phyloP scores from a whole-genome alignment of 148 eudicot genomes.

The Linanthus parryae region DNA sequence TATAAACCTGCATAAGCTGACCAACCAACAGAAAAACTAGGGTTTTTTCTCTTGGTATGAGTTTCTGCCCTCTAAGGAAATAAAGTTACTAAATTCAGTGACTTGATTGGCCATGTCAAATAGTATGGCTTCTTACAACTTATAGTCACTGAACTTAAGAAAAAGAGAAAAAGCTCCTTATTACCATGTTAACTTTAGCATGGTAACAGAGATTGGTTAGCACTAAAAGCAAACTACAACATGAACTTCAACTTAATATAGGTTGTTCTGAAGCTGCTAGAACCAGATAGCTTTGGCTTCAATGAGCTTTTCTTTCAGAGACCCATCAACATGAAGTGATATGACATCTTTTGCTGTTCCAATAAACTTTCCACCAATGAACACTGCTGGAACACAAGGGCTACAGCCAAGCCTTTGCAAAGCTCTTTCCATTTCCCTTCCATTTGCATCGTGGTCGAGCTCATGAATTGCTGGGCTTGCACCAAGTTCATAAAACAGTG shows the following conservation, averaged over 20 bases:
- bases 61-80: no score
- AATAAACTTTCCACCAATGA: slow-evolving; percentile 18
- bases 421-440: slow-evolving; percentile 24
- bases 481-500: slow-evolving; percentile 20
- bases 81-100: no score
- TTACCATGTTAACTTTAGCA: not conserved
- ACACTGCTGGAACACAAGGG: slow-evolving; percentile 22
- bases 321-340: slow-evolving; percentile 18
- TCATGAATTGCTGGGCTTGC: slow-evolving; percentile 31
- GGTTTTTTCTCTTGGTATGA: no score
- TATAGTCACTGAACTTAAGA: not conserved
- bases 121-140: no score
- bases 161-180: not conserved
- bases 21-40: no score
- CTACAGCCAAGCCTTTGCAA: slow-evolving; percentile 15
- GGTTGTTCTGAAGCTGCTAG: not conserved
- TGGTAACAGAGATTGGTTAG: not conserved
- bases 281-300: slow-evolving; percentile 17
- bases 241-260: no score
- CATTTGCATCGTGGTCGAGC: slow-evolving; percentile 22
- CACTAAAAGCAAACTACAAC: not conserved
- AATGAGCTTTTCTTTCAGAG: slow-evolving; percentile 15
- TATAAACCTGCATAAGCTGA: no score
- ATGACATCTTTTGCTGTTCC: slow-evolving; percentile 22
- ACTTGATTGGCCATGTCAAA: no score